Evolutionary conservation across 148 eudicot genomes (phyloP).

Genomic region (Diospyros lotus): DNA sequence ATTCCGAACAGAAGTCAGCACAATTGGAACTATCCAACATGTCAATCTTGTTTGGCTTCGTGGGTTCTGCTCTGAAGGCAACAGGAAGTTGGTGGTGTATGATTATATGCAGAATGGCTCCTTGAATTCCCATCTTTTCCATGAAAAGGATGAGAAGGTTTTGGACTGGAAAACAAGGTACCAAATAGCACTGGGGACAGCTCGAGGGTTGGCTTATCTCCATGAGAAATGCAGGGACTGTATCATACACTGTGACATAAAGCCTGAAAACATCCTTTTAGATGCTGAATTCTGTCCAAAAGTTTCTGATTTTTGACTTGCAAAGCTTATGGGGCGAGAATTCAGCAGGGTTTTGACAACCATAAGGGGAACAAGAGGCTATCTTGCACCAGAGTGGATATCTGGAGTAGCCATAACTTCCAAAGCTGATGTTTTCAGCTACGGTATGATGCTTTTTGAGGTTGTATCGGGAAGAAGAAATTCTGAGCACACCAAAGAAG

Average conservation of each 20-base stretch:
- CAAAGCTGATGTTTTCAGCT: constrained; percentile 68
- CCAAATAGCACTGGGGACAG: constrained; percentile 44
- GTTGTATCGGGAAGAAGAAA: constrained; percentile 52
- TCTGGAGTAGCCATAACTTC: constrained; percentile 59
- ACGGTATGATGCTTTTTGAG: constrained; percentile 64
- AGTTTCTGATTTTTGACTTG: constrained; percentile 67
- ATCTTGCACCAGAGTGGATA: constrained; percentile 72
- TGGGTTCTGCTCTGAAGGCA: constrained; percentile 61
- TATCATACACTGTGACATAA: constrained; percentile 69
- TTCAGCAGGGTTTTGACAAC: constrained; percentile 63
- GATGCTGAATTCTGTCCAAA: constrained; percentile 43
- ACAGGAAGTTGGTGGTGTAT: constrained; percentile 47
- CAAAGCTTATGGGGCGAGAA: constrained; percentile 61
- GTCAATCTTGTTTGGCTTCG: constrained; percentile 63
- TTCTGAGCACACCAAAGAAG: constrained; percentile 31
- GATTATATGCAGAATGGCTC: constrained; percentile 64
- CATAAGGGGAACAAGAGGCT: constrained; percentile 65
- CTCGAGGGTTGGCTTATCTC: constrained; percentile 49
- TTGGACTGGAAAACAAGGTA: constrained; percentile 48
- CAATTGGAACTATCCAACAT: constrained; percentile 65
- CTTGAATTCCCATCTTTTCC: constrained; percentile 44
- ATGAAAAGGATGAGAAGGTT: constrained; percentile 11
- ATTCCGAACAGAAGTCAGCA: constrained; percentile 65
- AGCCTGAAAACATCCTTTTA: constrained; percentile 61
- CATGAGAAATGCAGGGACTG: constrained; percentile 59